phyloP scores from a whole-genome alignment of 1,139 yeast species.

The Trichomonascaceae sp. region DNA sequence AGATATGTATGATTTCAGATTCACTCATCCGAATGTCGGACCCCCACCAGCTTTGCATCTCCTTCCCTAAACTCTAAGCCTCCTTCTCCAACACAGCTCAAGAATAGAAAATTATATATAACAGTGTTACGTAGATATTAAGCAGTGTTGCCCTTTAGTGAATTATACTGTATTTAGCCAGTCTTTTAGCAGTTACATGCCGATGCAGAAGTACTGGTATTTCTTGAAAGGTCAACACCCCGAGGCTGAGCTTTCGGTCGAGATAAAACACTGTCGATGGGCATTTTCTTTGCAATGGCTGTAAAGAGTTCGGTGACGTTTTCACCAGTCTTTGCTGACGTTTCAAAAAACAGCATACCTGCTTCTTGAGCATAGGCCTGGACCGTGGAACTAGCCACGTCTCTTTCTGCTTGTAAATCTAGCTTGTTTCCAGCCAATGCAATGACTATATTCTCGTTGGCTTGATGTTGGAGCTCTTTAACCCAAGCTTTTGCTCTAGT shows the following conservation, averaged over 20 bases:
- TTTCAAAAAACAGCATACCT: constrained; percentile 77
- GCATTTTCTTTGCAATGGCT: constrained; percentile 55
- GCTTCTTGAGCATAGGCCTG: constrained; percentile 62
- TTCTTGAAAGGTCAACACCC: constrained; percentile 31
- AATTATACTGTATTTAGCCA: not conserved
- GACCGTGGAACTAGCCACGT: constrained; percentile 51
- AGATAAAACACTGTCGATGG: constrained; percentile 31
- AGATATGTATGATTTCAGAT: not conserved
- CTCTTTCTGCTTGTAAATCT: constrained; percentile 53
- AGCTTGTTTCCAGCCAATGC: constrained; percentile 79
- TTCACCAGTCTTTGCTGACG: constrained; percentile 88
- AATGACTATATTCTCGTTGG: constrained; percentile 73
- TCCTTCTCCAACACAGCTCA: not conserved
- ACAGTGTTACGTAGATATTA: not conserved
- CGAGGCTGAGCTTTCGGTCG: constrained; percentile 28
- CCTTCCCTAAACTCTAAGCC: too few relatives aligned
- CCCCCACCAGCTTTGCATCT: too few relatives aligned
- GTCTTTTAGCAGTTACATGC: constrained; percentile 29
- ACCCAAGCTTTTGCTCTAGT: constrained; percentile 94
- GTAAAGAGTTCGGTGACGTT: constrained; percentile 77
- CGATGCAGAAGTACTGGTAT: constrained; percentile 19
- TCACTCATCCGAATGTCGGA: too few relatives aligned
- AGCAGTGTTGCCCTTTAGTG: not conserved
- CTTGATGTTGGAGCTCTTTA: constrained; percentile 87
- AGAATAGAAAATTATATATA: not conserved